Evolutionary conservation across 2,329 filamentous ascomycete genomes (phyloP), one percentile per base, ranked within the genome.

Genomic region (Xylogone sp.): DNA sequence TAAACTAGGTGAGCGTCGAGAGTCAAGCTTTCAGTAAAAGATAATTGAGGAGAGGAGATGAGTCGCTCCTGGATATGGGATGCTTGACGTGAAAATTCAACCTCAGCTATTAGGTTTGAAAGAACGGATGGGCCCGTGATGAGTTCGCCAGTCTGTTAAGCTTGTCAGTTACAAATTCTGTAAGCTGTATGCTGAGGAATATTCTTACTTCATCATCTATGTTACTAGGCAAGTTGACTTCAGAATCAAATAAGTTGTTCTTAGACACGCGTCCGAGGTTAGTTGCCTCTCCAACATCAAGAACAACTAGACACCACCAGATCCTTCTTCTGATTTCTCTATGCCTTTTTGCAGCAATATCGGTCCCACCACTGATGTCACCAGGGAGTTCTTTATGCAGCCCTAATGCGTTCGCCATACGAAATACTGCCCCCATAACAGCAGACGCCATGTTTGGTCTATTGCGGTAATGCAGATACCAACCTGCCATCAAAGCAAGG

Each of bases 381-480:
- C 42, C 21, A 4, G 75, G 53, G 65, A 71, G 63, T 68, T 88
- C 85, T 42, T 84, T 78, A 65, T 89, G 85, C n/a, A 88, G 68
- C 1, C 86, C 86, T 5, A 89, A 71, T 1, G 83, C 82, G 49
- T 80, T 84, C 4, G 86, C 85, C 78, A 88, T 86, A 48, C 86
- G 76, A 52, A 88, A 75, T 1, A 84, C 81, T 2, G 84, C 84
- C 13, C 85, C 85, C 63, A 88, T 79, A 7, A 88, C 72, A n/a
- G 83, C 81, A 61, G 87, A 86, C 8, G 85, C 86, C 72, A 88
- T 84, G 63, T 88, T 88, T 2, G 86, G 86, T 10, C 83, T 77
- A 68, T 87, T 87, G 57, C 85, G 80, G 61, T 88, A 88, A 65
- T 88, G 86, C 49, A 88, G 78, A 62, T 89, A 89, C 69, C 84